Evolutionary conservation across 345 rosid species (phyloP), one percentile per base, ranked within the genome.

Genomic region (Trapa incisa): DNA sequence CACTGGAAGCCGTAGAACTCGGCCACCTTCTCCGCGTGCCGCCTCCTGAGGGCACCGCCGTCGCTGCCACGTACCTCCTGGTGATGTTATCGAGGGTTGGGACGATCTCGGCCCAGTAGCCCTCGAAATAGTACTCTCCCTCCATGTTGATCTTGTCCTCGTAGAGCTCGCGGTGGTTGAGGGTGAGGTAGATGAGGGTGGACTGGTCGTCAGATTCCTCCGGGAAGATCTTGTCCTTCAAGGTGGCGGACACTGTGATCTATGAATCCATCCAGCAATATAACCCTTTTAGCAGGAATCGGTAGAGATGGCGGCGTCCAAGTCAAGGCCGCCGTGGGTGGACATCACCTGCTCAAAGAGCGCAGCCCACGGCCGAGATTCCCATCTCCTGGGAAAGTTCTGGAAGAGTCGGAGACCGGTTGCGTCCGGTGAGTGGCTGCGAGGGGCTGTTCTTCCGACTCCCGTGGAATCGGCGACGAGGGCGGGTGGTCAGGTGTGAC

Each of bases 21-120:
- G 16, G 89, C 86, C 80, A 89, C 96, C 67, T 80, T 81, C 92
- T 94, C 97, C 0, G 91, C 99, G 67, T 94, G 97, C n/a, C 96
- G 70, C 70, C 97, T 73, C 41, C 96, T 70, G 53, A 86, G 29
- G 29, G 29, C 29, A 22, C 29, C 29, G 29, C 29, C 37, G 13
- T 37, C 67, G 4, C 43, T 75, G 73, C 35, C 66, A 53, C 45
- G 29, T 22, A 22, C 63, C 63, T 58, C 0, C 80, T 84, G 22
- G 89, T 87, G 0, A 88, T 75, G 77, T 92, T 87, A 4, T 67
- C 76, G 29, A 82, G 84, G 37, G 79, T 75, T 9, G 79, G 76
- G n/a, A 85, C 65, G 2, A 85, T 70, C 16, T 86, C 95, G 16
- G 73, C 67, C 98, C 98, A 92, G 17, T 92, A 92, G 13, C 91